Percentiles rank a stretch among this genome's conserved stretches.
Conservation (phyloP, 192 early-diverging fungal genomes). For the Coemansia biformis region DNA sequence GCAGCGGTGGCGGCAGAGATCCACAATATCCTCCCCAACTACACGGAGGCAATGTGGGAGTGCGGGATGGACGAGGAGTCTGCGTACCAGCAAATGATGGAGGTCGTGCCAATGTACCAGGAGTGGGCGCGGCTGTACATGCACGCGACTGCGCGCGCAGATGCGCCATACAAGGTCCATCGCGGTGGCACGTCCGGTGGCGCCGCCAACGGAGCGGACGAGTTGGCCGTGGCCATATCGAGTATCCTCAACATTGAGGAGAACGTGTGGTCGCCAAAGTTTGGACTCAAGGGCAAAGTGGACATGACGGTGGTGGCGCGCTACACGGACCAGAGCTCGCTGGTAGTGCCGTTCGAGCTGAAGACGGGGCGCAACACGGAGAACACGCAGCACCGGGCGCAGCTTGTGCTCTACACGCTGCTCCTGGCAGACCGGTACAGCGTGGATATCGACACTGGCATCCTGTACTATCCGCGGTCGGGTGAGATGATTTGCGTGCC, state of each 20-base stretch:
- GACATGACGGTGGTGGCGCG: constrained; percentile 60
- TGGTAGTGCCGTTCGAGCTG: constrained; percentile 79
- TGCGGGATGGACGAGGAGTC: constrained; percentile 59
- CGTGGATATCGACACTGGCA: constrained; percentile 57
- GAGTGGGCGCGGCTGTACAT: constrained; percentile 53
- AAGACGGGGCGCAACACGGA: constrained; percentile 72
- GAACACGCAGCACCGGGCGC: constrained; percentile 68
- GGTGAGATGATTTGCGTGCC: constrained; percentile 63
- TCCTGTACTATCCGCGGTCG: constrained; percentile 74
- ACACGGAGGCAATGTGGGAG: constrained; percentile 66
- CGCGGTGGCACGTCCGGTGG: not conserved
- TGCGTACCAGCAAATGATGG: constrained; percentile 47
- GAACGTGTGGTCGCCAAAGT: constrained; percentile 84
- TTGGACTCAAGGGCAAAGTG: constrained; percentile 89
- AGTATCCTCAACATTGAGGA: constrained; percentile 87
- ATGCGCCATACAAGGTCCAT: constrained; percentile 18
- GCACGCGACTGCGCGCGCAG: constrained; percentile 12
- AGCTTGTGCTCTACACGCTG: constrained; percentile 79
- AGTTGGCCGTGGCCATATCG: constrained; percentile 49
- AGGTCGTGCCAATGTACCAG: constrained; percentile 52
- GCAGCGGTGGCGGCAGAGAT: constrained; percentile 49
- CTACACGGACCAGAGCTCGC: constrained; percentile 15
- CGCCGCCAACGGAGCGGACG: not conserved
- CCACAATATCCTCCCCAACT: constrained; percentile 47
- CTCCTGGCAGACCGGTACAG: constrained; percentile 82